phyloP scores from a whole-genome alignment of 2,329 filamentous ascomycete genomes.

The Exophiala calicioides region DNA sequence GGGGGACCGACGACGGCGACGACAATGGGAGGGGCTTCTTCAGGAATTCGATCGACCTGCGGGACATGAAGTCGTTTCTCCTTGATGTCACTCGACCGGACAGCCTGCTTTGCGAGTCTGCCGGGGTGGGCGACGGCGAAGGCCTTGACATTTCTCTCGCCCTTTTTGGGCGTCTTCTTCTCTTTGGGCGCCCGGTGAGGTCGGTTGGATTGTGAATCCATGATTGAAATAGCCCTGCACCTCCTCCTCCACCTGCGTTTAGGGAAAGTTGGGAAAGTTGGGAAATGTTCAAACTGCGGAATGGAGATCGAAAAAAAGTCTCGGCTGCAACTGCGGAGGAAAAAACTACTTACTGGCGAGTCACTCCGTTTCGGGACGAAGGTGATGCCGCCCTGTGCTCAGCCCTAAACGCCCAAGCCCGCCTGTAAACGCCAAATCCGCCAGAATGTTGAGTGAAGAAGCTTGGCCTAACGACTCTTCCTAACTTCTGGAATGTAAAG shows the following conservation, averaged over 20 bases:
- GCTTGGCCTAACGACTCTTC: no score
- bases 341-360: no score
- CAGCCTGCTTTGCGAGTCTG: conserved; percentile 69
- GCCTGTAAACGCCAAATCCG: no score
- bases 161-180: conserved; percentile 74
- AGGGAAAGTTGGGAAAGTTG: no score
- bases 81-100: conserved; percentile 61
- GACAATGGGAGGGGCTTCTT: conserved; percentile 90
- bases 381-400: no score
- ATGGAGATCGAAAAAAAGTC: no score
- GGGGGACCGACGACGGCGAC: conserved; percentile 94
- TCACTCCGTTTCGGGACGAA: no score
- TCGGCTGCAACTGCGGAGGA: no score
- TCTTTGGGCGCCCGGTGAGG: conserved; percentile 85
- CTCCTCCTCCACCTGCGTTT: conserved; percentile 14
- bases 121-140: conserved; percentile 84
- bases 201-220: conserved; percentile 83
- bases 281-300: conserved; percentile 9
- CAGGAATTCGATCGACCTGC: conserved; percentile 89
- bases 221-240: conserved; percentile 37
- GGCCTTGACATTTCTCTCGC: conserved; percentile 80
- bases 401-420: no score
- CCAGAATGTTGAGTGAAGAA: no score
- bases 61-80: conserved; percentile 96
- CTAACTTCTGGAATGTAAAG: no score